phyloP scores from a whole-genome alignment of 495 filamentous ascomycete species.

The Aspergillus incahuasiensis region DNA sequence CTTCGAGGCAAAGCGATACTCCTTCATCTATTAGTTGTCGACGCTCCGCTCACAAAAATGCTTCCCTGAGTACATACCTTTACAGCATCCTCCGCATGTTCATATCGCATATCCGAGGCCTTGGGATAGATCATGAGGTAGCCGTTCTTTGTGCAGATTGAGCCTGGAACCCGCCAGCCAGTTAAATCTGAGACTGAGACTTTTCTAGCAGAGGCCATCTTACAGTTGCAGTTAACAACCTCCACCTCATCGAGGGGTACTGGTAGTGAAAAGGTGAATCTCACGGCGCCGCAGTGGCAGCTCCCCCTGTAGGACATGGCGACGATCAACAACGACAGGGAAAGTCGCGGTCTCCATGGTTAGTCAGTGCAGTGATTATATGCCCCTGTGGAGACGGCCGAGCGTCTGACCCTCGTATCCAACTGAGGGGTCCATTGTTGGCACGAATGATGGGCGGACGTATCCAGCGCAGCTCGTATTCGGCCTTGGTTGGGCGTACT shows the following conservation, averaged over 20 bases:
- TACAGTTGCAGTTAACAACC: slow-evolving; percentile 37
- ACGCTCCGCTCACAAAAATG: too few species aligned
- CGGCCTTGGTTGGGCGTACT: too few species aligned
- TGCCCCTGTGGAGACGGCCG: too few species aligned
- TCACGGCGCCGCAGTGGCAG: slow-evolving; percentile 34
- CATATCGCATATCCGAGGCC: slow-evolving; percentile 21
- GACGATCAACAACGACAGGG: too few species aligned
- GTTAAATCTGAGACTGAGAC: not conserved
- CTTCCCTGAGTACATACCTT: too few species aligned
- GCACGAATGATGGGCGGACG: too few species aligned
- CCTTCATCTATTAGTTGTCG: slow-evolving; percentile 16
- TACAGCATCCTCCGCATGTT: slow-evolving; percentile 19
- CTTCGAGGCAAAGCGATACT: slow-evolving; percentile 35
- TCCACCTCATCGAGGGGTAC: slow-evolving; percentile 23
- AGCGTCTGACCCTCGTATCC: too few species aligned
- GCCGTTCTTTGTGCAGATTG: slow-evolving; percentile 40
- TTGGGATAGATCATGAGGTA: slow-evolving; percentile 38
- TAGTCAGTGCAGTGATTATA: too few species aligned
- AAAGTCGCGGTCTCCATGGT: too few species aligned
- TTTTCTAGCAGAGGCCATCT: not conserved
- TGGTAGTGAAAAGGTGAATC: slow-evolving; percentile 25
- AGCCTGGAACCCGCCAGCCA: slow-evolving; percentile 14
- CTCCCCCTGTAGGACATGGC: slow-evolving; percentile 20
- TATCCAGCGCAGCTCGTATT: too few species aligned
- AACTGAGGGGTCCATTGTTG: too few species aligned